A percentile compares a stretch with the other conserved stretches of the same genome.
Conservation (phyloP, 176 grass and related monocot species). For the Musa acuminata region DNA sequence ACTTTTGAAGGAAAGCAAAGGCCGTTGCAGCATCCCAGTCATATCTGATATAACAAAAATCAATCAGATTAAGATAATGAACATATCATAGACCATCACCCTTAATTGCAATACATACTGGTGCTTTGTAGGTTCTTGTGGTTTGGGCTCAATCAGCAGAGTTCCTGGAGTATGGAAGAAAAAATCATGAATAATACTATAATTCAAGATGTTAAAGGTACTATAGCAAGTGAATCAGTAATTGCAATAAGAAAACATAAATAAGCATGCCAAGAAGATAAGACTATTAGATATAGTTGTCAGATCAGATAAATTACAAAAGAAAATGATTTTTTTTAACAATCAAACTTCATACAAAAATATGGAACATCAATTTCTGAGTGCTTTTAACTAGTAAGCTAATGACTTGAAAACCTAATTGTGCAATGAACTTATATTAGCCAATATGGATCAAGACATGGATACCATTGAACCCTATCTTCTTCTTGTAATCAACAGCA, state of each 20-base stretch:
- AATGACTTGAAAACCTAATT: too few species aligned
- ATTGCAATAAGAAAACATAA: not conserved
- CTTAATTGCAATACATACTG: conserved; percentile 46
- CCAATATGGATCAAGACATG: not conserved
- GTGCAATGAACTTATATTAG: too few species aligned
- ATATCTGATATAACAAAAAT: conserved; percentile 40
- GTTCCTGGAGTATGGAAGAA: conserved; percentile 40
- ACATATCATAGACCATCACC: not conserved
- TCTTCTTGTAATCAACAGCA: conserved; percentile 87
- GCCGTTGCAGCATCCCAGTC: conserved; percentile 97
- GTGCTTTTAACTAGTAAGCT: too few species aligned
- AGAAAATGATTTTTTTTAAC: too few species aligned
- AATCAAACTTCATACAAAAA: too few species aligned
- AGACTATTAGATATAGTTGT: too few species aligned
- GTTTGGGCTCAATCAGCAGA: conserved; percentile 88
- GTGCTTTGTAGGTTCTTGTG: conserved; percentile 96
- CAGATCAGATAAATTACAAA: too few species aligned
- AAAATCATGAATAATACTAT: not conserved
- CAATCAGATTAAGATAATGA: not conserved
- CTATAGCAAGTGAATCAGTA: not conserved
- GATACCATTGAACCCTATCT: conserved; percentile 81
- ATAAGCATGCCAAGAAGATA: not conserved
- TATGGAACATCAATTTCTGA: too few species aligned
- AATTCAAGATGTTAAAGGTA: not conserved
- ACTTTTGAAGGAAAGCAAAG: conserved; percentile 89